Conservation (phyloP, 352 stramenopile species). For the Phytophthora foliorum region DNA sequence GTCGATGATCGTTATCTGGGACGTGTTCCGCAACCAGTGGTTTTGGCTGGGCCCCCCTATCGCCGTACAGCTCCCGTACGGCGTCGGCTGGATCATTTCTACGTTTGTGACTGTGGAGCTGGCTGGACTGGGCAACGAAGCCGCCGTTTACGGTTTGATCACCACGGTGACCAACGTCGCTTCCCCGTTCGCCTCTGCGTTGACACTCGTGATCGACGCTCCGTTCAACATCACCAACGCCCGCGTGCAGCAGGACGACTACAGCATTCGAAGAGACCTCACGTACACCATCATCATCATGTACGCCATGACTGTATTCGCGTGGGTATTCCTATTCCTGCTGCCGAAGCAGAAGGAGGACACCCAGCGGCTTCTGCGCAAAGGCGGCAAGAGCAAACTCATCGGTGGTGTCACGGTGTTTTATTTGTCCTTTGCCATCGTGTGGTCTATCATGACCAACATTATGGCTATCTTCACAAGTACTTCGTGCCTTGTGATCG, state of each 20-base stretch:
- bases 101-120: slow-evolving; percentile 41
- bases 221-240: slow-evolving; percentile 43
- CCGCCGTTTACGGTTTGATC: slow-evolving; percentile 30
- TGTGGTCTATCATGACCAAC: slow-evolving; percentile 49
- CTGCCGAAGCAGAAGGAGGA: slow-evolving; percentile 47
- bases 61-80: slow-evolving; percentile 46
- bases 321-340: slow-evolving; percentile 42
- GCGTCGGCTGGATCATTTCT: slow-evolving; percentile 53
- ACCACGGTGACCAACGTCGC: slow-evolving; percentile 25
- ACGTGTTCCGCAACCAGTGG: slow-evolving; percentile 43
- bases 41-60: slow-evolving; percentile 47
- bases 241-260: slow-evolving; percentile 41
- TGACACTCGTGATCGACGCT: slow-evolving; percentile 39
- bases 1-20: slow-evolving; percentile 36
- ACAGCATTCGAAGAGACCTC: slow-evolving; percentile 41
- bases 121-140: slow-evolving; percentile 39
- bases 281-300: slow-evolving; percentile 49
- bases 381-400: slow-evolving; percentile 40
- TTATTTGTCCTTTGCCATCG: slow-evolving; percentile 37
- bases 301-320: slow-evolving; percentile 40
- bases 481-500: slow-evolving; percentile 48
- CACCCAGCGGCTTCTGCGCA: slow-evolving; percentile 35
- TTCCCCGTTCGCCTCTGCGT: slow-evolving; percentile 29
- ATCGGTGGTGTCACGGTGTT: slow-evolving; percentile 36
- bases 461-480: slow-evolving; percentile 46